Conservation (phyloP, 371 early-diverging fungal species). For the Nosema muscidifuracis region DNA sequence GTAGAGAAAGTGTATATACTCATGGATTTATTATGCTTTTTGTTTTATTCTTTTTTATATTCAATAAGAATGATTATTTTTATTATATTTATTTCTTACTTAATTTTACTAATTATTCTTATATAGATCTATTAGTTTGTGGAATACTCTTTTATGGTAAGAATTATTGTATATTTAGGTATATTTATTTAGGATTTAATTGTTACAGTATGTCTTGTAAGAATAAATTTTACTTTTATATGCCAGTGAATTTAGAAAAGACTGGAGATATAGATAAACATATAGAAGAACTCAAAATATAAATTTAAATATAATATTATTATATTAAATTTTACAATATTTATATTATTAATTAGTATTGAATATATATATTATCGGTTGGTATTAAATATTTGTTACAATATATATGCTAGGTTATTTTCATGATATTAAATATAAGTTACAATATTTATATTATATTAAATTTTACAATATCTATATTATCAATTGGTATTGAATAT, state of each 20-base stretch:
- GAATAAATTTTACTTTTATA: not conserved
- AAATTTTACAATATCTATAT: too few relatives aligned
- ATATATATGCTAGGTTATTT: too few relatives aligned
- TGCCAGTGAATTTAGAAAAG: conserved; percentile 5
- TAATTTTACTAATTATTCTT: not conserved
- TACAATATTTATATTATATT: too few relatives aligned
- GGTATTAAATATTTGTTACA: too few relatives aligned
- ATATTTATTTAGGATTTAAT: not conserved
- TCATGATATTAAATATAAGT: too few relatives aligned
- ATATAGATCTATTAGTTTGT: not conserved
- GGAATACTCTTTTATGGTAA: not conserved
- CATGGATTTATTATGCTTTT: not conserved
- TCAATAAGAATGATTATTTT: not conserved
- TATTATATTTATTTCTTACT: not conserved
- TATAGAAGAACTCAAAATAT: not conserved
- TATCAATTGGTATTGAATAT: too few relatives aligned
- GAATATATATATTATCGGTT: too few relatives aligned
- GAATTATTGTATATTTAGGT: not conserved
- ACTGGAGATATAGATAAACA: not conserved
- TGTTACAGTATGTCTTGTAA: not conserved
- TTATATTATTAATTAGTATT: too few relatives aligned
- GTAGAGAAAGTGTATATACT: conserved; percentile 1
- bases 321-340: too few relatives aligned
- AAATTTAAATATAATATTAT: too few relatives aligned
- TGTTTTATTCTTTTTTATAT: not conserved